Conservation (phyloP, 495 filamentous ascomycete genomes). For the Lichenothelia convexa region DNA sequence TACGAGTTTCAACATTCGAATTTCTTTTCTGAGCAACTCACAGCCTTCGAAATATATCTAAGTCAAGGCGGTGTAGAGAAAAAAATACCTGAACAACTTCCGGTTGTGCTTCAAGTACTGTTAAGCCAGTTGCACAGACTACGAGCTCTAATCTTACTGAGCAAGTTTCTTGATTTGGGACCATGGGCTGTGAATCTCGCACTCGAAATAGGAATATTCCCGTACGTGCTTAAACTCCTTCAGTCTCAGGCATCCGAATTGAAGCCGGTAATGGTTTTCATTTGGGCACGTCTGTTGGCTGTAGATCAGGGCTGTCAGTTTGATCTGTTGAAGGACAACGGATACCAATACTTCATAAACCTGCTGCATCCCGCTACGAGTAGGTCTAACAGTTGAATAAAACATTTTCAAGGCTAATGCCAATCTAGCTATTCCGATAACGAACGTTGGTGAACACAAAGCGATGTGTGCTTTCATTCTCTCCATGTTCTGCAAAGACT, state of each 20-base stretch:
- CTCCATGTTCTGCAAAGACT: constrained; percentile 88
- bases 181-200: constrained; percentile 97
- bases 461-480: constrained; percentile 99
- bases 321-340: constrained; percentile 88
- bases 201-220: constrained; percentile 94
- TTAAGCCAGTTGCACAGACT: constrained; percentile 89
- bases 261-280: constrained; percentile 98
- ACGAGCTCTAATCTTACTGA: constrained; percentile 80
- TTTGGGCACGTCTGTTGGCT: constrained; percentile 92
- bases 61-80: constrained; percentile 65
- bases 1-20: constrained; percentile 89
- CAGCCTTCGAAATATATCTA: constrained; percentile 95
- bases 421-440: constrained; percentile 39
- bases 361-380: constrained; percentile 69
- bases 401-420: too few relatives aligned
- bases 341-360: constrained; percentile 86
- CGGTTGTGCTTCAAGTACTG: constrained; percentile 88
- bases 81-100: constrained; percentile 80
- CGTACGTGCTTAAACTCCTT: constrained; percentile 87
- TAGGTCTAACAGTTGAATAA: too few relatives aligned
- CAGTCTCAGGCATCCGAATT: constrained; percentile 89
- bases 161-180: constrained; percentile 83
- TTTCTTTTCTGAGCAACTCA: constrained; percentile 95
- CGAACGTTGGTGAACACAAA: constrained; percentile 78
- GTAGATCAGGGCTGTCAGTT: constrained; percentile 85